Evolutionary conservation across 2,329 filamentous ascomycete species (phyloP), one percentile per base, ranked within the genome.

Genomic region (Fusarium mundagurra): DNA sequence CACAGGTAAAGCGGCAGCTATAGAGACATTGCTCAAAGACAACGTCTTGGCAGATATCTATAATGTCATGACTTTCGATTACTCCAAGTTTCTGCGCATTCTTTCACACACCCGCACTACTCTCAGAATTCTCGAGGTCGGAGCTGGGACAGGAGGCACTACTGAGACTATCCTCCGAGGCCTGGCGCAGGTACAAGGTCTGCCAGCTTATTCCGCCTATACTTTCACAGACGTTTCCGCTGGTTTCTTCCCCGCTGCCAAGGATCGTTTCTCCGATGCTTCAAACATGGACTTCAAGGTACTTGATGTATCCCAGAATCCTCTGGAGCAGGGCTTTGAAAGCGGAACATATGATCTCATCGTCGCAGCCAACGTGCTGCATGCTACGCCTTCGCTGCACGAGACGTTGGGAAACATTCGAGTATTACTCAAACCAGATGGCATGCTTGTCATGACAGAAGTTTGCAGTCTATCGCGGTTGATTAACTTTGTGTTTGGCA

Each of bases 181-280:
- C 11, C 34, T 65, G 20, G n/a, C 39, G 50, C 24, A 57, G 27
- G 8, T 41, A 3, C 34, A 59, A 8, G 43, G 62, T 20, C 29
- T 53, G 3, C 55, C 47, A 16, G 31, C 48, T 5, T 83, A 81
- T 50, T 54, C 73, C 0, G 66, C 78, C 8, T 85, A 85, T 65
- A 81, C 77, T 0, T 86, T 80, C 45, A 85, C 84, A 1, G 84
- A 86, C 48, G 80, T 85, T 3, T 85, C 82, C 3, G 59, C 76
- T 4, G 74, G 66, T 0, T 83, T 83, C 64, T 82, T 84, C 39
- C 74, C 73, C 2, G 51, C 64, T 2, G 80, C 81, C 2, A 71
- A 70, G 24, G 60, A 73, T 24, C 60, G 68, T 4, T 75, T 76
- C 24, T 14, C 39, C 1, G 10, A 33, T 20, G 60, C 47, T 20